Percentiles rank a stretch among this genome's conserved stretches.
Evolutionary conservation across 306 rosid genomes (phyloP).

Genomic region (Crotalaria pallida): DNA sequence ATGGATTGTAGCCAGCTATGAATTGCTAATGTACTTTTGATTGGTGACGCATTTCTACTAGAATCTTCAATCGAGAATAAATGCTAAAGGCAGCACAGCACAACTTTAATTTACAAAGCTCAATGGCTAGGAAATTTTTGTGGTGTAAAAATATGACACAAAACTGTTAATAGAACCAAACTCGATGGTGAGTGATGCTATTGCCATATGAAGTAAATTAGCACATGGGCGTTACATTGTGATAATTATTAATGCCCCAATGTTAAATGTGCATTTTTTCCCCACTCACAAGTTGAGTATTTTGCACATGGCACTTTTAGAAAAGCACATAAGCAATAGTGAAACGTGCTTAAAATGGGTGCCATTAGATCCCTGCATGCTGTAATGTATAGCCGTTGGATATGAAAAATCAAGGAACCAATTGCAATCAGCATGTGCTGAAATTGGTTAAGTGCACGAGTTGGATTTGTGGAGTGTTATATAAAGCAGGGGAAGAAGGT

Average conservation of each 20-base stretch:
- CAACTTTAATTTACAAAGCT: background rate
- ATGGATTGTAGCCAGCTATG: conserved; percentile 14
- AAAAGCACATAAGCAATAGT: conserved; percentile 4
- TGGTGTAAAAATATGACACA: conserved; percentile 11
- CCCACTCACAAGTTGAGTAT: background rate
- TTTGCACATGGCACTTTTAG: conserved; percentile 27
- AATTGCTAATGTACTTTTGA: conserved; percentile 13
- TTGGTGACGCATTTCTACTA: background rate
- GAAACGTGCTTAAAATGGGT: conserved; percentile 26
- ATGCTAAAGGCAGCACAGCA: conserved; percentile 28
- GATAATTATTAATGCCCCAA: background rate
- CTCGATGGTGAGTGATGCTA: background rate
- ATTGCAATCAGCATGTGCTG: conserved; percentile 20
- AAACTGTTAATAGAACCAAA: conserved; percentile 18
- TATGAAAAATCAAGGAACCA: conserved; percentile 4
- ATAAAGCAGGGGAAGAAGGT: background rate
- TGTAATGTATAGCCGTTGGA: conserved; percentile 5
- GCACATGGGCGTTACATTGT: conserved; percentile 32
- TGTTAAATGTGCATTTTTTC: background rate
- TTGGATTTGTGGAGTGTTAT: conserved; percentile 15
- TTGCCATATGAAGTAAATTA: conserved; percentile 19
- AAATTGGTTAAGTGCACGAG: conserved; percentile 32
- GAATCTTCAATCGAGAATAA: conserved; percentile 24
- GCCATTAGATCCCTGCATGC: background rate
- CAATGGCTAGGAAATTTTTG: background rate